Conservation (phyloP, 2,329 filamentous ascomycete species). For the Diaporthe amygdali region DNA sequence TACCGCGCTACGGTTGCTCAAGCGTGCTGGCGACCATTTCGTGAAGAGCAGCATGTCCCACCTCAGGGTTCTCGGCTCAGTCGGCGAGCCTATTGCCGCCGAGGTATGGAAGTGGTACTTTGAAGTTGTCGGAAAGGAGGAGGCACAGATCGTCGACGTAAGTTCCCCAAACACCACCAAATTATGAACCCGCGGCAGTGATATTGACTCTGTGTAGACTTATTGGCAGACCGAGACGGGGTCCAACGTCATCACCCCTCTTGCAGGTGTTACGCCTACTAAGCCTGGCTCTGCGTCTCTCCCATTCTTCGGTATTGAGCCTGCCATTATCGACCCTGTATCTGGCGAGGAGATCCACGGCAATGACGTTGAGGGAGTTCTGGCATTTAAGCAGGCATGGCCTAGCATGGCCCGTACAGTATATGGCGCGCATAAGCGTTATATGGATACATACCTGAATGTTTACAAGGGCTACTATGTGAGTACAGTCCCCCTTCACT, state of each 20-base stretch:
- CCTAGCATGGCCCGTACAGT: conserved; percentile 98
- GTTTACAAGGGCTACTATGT: conserved; percentile 99
- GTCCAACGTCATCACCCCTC: conserved; percentile 91
- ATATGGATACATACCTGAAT: conserved; percentile 98
- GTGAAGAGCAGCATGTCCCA: conserved; percentile 90
- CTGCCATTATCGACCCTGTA: conserved; percentile 95
- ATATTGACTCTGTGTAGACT: conserved; percentile 63
- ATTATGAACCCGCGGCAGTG: not conserved
- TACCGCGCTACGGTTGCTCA: conserved; percentile 89
- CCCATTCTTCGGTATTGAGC: conserved; percentile 98
- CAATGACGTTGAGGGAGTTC: conserved; percentile 95
- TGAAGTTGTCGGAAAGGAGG: conserved; percentile 90
- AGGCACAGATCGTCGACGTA: conserved; percentile 93
- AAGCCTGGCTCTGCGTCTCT: conserved; percentile 96
- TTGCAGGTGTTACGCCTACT: conserved; percentile 91
- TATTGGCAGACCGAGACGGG: conserved; percentile 99
- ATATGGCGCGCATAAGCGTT: conserved; percentile 96
- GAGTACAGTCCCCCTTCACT: conserved; percentile 47
- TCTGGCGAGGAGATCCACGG: conserved; percentile 91
- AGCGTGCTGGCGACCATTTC: conserved; percentile 93
- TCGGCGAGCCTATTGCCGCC: conserved; percentile 95
- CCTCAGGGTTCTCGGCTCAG: conserved; percentile 88
- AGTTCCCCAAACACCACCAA: conserved; percentile 45
- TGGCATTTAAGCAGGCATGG: conserved; percentile 98
- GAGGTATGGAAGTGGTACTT: conserved; percentile 99